A percentile compares a stretch with the other conserved stretches of the same genome.
These are phyloP conservation scores for Antitrichia curtipendula DNA, from an alignment of 225 moss, liverwort and hornwort species.

Conservation along the genomic window DNA sequence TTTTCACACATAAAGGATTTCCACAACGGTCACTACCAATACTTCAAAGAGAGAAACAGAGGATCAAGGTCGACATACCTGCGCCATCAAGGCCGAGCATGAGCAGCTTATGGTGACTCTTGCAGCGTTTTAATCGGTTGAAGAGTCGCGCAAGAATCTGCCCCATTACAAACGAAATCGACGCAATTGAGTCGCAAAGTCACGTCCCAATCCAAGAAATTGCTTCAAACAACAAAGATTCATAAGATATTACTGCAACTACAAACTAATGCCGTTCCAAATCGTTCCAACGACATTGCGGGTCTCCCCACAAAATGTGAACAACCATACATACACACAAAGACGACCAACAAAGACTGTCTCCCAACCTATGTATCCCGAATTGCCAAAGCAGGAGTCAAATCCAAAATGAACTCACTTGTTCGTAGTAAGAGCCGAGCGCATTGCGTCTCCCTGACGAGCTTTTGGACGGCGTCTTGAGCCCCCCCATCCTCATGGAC, in stretches of 20 bases:
- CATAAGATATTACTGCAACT: background rate
- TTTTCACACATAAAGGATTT: background rate
- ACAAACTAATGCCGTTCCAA: background rate
- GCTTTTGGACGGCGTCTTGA: background rate
- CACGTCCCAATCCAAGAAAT: background rate
- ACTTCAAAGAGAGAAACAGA: background rate
- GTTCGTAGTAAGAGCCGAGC: conserved; percentile 13
- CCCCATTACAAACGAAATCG: background rate
- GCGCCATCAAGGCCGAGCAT: conserved; percentile 40
- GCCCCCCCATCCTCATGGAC: background rate
- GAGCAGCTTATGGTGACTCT: conserved; percentile 31
- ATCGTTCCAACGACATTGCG: background rate
- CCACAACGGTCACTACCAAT: background rate
- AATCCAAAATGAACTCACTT: background rate
- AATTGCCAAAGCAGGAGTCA: background rate
- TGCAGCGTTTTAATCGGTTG: conserved; percentile 21
- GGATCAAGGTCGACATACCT: background rate
- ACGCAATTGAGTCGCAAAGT: background rate
- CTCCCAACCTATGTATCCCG: background rate
- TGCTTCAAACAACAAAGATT: background rate
- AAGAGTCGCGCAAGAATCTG: conserved; percentile 29
- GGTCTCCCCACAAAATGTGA: background rate
- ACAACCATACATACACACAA: background rate
- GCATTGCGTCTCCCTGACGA: background rate
- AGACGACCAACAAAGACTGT: background rate